Evolutionary conservation across 2,329 filamentous ascomycete genomes (phyloP).

Genomic region (Raffaelea ambrosiae): DNA sequence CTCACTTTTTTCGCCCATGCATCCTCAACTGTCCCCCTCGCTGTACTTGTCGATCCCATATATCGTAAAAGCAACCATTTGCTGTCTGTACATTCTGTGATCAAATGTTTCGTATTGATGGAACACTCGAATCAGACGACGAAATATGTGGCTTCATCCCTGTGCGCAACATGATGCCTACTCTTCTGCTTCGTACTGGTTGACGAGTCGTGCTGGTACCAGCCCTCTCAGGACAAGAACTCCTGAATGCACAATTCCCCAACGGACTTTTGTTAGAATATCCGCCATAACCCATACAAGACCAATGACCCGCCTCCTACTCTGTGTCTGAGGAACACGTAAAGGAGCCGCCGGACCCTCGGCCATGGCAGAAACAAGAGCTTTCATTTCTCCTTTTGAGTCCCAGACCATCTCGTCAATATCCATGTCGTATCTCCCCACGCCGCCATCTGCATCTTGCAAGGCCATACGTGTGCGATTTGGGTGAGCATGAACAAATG

Average conservation of each 20-base stretch:
- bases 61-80: too few relatives aligned
- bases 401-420: slow-evolving; percentile 12
- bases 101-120: too few relatives aligned
- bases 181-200: slow-evolving; percentile 9
- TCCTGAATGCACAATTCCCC: slow-evolving; percentile 12
- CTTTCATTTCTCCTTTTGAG: slow-evolving; percentile 7
- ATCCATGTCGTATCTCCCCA: not conserved
- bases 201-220: slow-evolving; percentile 10
- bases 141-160: too few relatives aligned
- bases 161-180: too few relatives aligned
- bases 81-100: too few relatives aligned
- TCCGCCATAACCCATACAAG: slow-evolving; percentile 13
- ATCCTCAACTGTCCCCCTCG: too few relatives aligned
- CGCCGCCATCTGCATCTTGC: not conserved
- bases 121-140: too few relatives aligned
- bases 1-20: too few relatives aligned
- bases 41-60: too few relatives aligned
- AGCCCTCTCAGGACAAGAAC: slow-evolving; percentile 10
- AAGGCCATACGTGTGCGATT: not conserved
- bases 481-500: slow-evolving; percentile 7
- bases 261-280: slow-evolving; percentile 10
- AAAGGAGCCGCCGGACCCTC: not conserved
- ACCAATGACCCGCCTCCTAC: slow-evolving; percentile 1
- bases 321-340: not conserved
- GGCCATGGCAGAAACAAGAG: slow-evolving; percentile 4